Conservation (phyloP, 2,329 filamentous ascomycete species). For the Trichoderma sp. region DNA sequence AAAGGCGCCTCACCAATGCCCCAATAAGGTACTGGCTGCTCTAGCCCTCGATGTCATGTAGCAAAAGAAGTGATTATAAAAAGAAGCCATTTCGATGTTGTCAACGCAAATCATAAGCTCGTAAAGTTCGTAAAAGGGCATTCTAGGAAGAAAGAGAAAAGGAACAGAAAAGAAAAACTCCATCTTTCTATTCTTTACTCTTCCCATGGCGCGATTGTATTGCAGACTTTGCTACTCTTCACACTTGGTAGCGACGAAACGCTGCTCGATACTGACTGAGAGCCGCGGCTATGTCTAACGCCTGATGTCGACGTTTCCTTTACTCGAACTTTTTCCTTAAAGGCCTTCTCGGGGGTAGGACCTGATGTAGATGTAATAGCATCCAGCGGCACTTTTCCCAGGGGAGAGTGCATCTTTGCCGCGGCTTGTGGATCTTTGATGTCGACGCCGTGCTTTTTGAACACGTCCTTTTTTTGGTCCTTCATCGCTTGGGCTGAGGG, state of each 20-base stretch:
- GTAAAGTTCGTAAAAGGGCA: not conserved
- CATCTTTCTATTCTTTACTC: slow-evolving; percentile 20
- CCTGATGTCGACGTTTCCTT: slow-evolving; percentile 32
- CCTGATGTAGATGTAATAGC: slow-evolving; percentile 47
- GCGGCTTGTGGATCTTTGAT: slow-evolving; percentile 43
- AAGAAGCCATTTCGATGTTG: not conserved
- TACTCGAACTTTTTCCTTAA: slow-evolving; percentile 35
- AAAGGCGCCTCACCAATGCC: not conserved
- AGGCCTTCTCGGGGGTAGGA: slow-evolving; percentile 45
- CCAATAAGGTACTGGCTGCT: not conserved
- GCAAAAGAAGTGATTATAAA: not conserved
- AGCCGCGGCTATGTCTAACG: slow-evolving; percentile 26
- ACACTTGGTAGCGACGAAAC: slow-evolving; percentile 33
- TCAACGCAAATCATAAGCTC: slow-evolving; percentile 12
- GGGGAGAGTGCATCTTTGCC: slow-evolving; percentile 46
- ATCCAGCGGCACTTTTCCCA: slow-evolving; percentile 43
- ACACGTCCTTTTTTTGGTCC: slow-evolving; percentile 43
- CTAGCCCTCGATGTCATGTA: not conserved
- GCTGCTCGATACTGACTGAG: slow-evolving; percentile 37
- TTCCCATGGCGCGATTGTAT: slow-evolving; percentile 36
- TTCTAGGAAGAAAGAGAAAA: not conserved
- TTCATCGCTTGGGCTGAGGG: slow-evolving; percentile 50
- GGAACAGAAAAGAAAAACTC: not conserved
- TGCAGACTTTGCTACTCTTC: slow-evolving; percentile 31
- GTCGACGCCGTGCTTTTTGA: slow-evolving; percentile 43